A percentile compares a stretch with the other conserved stretches of the same genome.
Evolutionary conservation across 352 stramenopile species (phyloP).

Genomic region (Globisporangium rhizosaccharum): DNA sequence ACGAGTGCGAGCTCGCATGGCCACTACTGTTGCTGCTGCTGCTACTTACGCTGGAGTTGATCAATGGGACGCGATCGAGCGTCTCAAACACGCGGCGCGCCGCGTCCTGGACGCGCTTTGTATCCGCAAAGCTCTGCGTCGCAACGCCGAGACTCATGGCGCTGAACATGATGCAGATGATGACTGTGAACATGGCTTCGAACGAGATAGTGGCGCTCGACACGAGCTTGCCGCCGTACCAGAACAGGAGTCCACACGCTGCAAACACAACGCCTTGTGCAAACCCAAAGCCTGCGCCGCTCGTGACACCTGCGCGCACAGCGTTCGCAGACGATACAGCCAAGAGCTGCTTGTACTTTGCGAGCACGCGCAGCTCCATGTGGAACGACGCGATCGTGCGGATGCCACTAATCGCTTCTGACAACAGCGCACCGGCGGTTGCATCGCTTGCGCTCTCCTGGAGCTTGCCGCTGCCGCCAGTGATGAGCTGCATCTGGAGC

Average conservation of each 20-base stretch:
- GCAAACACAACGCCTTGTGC: slow-evolving; percentile 51
- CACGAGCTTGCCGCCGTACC: slow-evolving; percentile 46
- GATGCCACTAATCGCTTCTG: slow-evolving; percentile 42
- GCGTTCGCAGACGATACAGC: slow-evolving; percentile 19
- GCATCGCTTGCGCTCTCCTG: slow-evolving; percentile 19
- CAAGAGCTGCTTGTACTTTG: slow-evolving; percentile 24
- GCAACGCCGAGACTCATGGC: slow-evolving; percentile 28
- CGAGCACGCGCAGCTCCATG: slow-evolving; percentile 25
- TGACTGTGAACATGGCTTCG: slow-evolving; percentile 33
- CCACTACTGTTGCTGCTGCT: neutral
- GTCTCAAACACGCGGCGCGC: neutral
- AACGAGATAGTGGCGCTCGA: slow-evolving; percentile 30
- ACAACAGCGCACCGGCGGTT: slow-evolving; percentile 28
- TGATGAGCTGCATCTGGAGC: slow-evolving; percentile 26
- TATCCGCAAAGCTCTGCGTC: slow-evolving; percentile 23
- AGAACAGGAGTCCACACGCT: slow-evolving; percentile 62
- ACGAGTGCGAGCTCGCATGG: no score
- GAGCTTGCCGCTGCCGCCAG: slow-evolving; percentile 30
- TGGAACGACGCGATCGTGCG: slow-evolving; percentile 40
- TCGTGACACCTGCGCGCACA: slow-evolving; percentile 25
- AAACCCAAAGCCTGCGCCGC: slow-evolving; percentile 40
- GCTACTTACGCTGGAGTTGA: neutral
- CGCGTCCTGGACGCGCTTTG: neutral
- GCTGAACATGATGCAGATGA: slow-evolving; percentile 34
- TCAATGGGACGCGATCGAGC: neutral